Evolutionary conservation across 1,139 yeast species (phyloP).

Genomic region (Geotrichum aggregatum): DNA sequence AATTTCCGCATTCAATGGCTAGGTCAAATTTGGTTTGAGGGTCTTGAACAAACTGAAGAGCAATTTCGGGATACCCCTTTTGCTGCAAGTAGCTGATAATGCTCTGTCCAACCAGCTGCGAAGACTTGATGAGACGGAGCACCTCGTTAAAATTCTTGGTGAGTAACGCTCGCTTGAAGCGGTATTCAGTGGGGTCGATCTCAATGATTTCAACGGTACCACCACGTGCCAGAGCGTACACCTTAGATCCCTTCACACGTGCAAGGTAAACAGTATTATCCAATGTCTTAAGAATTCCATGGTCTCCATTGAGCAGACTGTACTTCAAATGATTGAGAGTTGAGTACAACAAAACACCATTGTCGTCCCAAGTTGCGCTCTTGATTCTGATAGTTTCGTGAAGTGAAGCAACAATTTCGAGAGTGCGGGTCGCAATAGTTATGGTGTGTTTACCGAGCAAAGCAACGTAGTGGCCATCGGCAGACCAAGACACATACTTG

Average conservation of each 20-base stretch:
- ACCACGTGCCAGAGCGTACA: conserved; percentile 76
- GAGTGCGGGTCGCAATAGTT: conserved; percentile 74
- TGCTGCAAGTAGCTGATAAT: conserved; percentile 92
- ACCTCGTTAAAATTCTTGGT: conserved; percentile 91
- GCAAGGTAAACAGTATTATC: conserved; percentile 86
- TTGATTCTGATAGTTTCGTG: conserved; percentile 96
- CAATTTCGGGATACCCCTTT: conserved; percentile 84
- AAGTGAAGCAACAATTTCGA: conserved; percentile 76
- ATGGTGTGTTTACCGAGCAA: conserved; percentile 88
- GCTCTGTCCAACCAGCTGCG: conserved; percentile 94
- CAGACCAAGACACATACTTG: conserved; percentile 86
- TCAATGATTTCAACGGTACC: conserved; percentile 76
- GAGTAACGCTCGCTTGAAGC: conserved; percentile 90
- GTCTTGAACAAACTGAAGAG: conserved; percentile 93
- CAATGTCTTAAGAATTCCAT: conserved; percentile 87
- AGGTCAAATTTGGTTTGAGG: conserved; percentile 94
- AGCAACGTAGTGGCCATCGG: conserved; percentile 84
- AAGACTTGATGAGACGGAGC: conserved; percentile 76
- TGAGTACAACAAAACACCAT: conserved; percentile 85
- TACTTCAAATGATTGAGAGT: conserved; percentile 95
- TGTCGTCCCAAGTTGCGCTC: conserved; percentile 97
- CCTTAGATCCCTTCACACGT: conserved; percentile 63
- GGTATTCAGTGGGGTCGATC: conserved; percentile 94
- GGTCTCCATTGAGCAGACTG: conserved; percentile 87
- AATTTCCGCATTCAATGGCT: conserved; percentile 89